Base-by-base conservation (phyloP, 1,139 yeast species). In the Geotrichum reessii region DNA sequence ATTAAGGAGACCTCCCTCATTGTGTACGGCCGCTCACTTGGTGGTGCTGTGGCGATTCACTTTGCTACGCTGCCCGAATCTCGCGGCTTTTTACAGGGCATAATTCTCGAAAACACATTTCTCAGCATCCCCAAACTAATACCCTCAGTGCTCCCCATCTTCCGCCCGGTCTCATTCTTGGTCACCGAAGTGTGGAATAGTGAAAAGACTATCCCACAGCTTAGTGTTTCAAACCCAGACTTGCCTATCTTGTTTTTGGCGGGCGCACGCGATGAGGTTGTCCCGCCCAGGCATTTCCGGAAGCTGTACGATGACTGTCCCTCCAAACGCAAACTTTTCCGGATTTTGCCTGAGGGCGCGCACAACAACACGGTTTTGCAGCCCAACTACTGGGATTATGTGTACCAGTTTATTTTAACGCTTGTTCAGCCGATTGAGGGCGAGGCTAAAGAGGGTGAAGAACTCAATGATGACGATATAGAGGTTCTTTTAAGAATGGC, bases 41-140 rank as follows among this genome's bases (percentile, higher is more conserved):
- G 99, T 27, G 98, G 99, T 1, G 99, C 99, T 0, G 96, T 90
- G 27, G 91, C 96, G 7, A 81, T 91, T 22, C 87, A 91, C 71
- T 81, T 90, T 56, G 92, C 95, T 0, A 79, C 91, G 1, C 63
- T 67, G 24, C 64, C 69, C 42, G 64, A 66, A 44, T 66, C 69
- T 74, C 78, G 82, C 1, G 66, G 73, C 0, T 63, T 77, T 22
- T 74, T 89, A 19, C 77, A 78, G 60, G 97, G 86, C 0, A 66
- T 92, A 12, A 79, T 92, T 1, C 72, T 93, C 53, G 99, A 93
- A 67, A 93, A 93, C 71, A 90, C 98, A 0, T 93, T 93, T 64
- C 74, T 90, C 58, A 83, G 87, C 55, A 82, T 93, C 21, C 80
- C 85, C 14, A 86, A 89, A 66, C 86, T 93, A 0, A 86, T 91